A percentile compares a stretch with the other conserved stretches of the same genome.
These are phyloP conservation scores for Boletus reticulatus DNA, from an alignment of 768 basidiomycete genomes.

Conservation along the genomic window DNA sequence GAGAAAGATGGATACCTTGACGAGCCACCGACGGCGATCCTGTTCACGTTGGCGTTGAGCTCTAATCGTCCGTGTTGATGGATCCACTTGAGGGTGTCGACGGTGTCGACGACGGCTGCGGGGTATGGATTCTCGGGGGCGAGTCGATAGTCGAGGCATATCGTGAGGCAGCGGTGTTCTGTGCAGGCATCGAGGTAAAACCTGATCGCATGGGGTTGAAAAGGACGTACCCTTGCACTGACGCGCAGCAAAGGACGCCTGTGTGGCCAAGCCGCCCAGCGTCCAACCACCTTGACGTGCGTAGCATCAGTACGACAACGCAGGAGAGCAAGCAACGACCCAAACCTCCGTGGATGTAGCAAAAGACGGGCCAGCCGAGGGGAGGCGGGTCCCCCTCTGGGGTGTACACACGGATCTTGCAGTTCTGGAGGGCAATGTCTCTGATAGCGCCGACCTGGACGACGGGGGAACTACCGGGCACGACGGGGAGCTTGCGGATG, in stretches of 20 bases:
- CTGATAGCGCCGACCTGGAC: slow-evolving; percentile 52
- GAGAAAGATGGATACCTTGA: slow-evolving; percentile 19
- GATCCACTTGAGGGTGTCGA: slow-evolving; percentile 68
- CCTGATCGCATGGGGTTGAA: no score
- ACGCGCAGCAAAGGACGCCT: slow-evolving; percentile 50
- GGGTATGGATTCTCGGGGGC: slow-evolving; percentile 73
- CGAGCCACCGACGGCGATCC: slow-evolving; percentile 68
- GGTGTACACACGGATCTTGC: slow-evolving; percentile 60
- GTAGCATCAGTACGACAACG: no score
- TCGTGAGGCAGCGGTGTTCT: slow-evolving; percentile 62
- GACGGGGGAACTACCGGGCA: slow-evolving; percentile 54
- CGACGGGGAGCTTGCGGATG: slow-evolving; percentile 44
- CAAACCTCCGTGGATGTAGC: slow-evolving; percentile 72
- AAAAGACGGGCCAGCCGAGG: slow-evolving; percentile 65
- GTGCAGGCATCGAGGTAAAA: no score
- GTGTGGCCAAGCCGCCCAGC: slow-evolving; percentile 57
- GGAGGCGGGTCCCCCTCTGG: slow-evolving; percentile 49
- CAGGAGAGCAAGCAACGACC: not conserved
- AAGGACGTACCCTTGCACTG: slow-evolving; percentile 21
- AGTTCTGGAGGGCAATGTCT: slow-evolving; percentile 49
- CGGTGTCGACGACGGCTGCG: slow-evolving; percentile 65
- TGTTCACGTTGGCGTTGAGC: slow-evolving; percentile 48
- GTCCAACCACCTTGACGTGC: slow-evolving; percentile 64
- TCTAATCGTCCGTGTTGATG: slow-evolving; percentile 41
- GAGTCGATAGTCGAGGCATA: slow-evolving; percentile 70